Evolutionary conservation across 345 rosid genomes (phyloP).

Genomic region (Geranium brycei): DNA sequence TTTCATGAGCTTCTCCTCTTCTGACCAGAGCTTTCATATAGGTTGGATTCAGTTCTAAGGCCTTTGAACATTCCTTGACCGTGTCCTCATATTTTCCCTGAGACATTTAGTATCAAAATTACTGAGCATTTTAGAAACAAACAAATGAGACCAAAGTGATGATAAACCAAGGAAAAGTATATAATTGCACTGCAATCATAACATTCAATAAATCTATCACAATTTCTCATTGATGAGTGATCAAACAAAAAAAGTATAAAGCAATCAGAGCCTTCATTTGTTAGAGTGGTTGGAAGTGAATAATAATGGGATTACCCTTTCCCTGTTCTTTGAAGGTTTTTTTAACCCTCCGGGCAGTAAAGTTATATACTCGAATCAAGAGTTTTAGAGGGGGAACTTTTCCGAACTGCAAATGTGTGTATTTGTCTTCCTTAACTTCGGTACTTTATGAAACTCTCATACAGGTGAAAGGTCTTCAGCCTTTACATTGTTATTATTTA

Average conservation of each 20-base stretch:
- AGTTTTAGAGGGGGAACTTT: not conserved
- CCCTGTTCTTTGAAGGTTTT: not conserved
- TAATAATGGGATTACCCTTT: not conserved
- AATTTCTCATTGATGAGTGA: too few species aligned
- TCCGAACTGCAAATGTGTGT: not conserved
- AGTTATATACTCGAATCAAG: not conserved
- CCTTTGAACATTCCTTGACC: constrained; percentile 75
- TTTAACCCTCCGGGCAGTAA: not conserved
- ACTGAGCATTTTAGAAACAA: not conserved
- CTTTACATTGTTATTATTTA: not conserved
- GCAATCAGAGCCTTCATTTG: not conserved
- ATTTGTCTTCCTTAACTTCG: not conserved
- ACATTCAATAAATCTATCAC: too few species aligned
- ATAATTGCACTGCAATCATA: too few species aligned
- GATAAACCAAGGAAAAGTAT: not conserved
- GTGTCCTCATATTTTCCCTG: constrained; percentile 73
- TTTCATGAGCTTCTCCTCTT: constrained; percentile 86
- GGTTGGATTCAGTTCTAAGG: constrained; percentile 61
- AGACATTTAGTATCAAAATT: not conserved
- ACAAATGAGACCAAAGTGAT: not conserved
- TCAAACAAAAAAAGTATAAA: not conserved
- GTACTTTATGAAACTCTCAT: too few species aligned
- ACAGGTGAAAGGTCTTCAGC: not conserved
- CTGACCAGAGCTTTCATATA: constrained; percentile 64
- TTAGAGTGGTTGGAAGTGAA: not conserved